Conservation (phyloP, 2,329 filamentous ascomycete genomes). For the Madurella mycetomatis region DNA sequence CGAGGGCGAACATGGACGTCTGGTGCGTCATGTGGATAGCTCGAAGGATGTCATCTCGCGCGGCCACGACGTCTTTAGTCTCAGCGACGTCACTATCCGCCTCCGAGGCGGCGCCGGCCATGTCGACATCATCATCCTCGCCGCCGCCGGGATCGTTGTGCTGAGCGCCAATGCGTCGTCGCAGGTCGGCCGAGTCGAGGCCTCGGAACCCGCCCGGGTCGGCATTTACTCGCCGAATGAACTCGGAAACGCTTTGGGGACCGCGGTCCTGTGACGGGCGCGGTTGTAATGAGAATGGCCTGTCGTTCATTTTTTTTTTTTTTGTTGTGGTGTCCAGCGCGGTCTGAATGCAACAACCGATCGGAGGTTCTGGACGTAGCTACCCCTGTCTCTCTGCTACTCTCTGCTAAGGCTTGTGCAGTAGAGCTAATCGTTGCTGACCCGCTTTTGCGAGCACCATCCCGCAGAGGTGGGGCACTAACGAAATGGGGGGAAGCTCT, state of each 20-base stretch:
- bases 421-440: too few relatives aligned
- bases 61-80: slow-evolving; percentile 39
- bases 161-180: slow-evolving; percentile 58
- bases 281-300: slow-evolving; percentile 57
- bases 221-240: slow-evolving; percentile 73
- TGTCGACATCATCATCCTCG: slow-evolving; percentile 43
- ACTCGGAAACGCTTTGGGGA: slow-evolving; percentile 62
- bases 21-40: slow-evolving; percentile 55
- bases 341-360: neutral
- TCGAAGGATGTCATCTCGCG: slow-evolving; percentile 54
- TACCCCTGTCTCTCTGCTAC: too few relatives aligned
- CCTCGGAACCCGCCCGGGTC: slow-evolving; percentile 79
- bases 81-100: slow-evolving; percentile 41
- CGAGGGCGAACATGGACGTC: slow-evolving; percentile 65
- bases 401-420: too few relatives aligned
- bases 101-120: slow-evolving; percentile 44
- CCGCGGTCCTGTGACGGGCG: slow-evolving; percentile 52
- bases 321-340: slow-evolving; percentile 6
- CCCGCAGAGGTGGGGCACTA: too few relatives aligned
- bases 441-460: too few relatives aligned
- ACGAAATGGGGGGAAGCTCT: too few relatives aligned
- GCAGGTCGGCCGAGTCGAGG: slow-evolving; percentile 69
- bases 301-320: slow-evolving; percentile 21
- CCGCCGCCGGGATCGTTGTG: slow-evolving; percentile 31
- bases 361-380: too few relatives aligned